A percentile compares a stretch with the other conserved stretches of the same genome.
phyloP scores from a whole-genome alignment of 352 stramenopile genomes.

The Phytophthora nicotianae region DNA sequence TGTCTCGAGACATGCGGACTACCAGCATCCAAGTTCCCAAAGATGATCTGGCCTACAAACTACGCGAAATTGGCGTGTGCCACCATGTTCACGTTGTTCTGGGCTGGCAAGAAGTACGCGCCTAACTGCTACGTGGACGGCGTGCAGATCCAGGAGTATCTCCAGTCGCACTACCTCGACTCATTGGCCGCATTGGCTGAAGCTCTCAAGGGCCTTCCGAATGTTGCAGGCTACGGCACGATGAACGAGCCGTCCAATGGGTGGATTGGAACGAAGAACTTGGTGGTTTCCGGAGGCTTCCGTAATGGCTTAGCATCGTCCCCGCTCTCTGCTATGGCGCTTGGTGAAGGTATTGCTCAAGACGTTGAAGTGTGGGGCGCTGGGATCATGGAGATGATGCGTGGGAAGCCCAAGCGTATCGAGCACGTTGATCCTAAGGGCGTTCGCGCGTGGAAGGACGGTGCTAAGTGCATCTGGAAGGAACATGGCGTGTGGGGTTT shows the following conservation, averaged over 20 bases:
- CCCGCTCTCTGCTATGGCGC: neutral
- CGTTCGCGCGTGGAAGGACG: conserved; percentile 63
- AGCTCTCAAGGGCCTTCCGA: conserved; percentile 27
- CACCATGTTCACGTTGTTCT: conserved; percentile 90
- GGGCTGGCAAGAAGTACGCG: conserved; percentile 66
- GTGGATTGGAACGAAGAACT: conserved; percentile 65
- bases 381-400: conserved; percentile 62
- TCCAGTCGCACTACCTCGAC: conserved; percentile 43
- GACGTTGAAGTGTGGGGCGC: conserved; percentile 64
- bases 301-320: conserved; percentile 41
- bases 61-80: conserved; percentile 86
- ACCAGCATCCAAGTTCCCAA: conserved; percentile 56
- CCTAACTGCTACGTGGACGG: conserved; percentile 51
- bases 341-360: neutral
- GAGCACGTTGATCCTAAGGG: conserved; percentile 58
- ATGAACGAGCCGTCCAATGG: conserved; percentile 90
- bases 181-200: conserved; percentile 68
- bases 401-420: conserved; percentile 22
- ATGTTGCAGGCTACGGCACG: conserved; percentile 87
- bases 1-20: conserved; percentile 52
- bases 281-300: conserved; percentile 48
- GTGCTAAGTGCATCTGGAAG: conserved; percentile 67
- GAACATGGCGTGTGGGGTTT: conserved; percentile 78
- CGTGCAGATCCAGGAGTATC: neutral
- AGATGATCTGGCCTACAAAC: conserved; percentile 67